Base-by-base conservation (phyloP, 2,329 filamentous ascomycete genomes). In the Aspergillus caelatus region DNA sequence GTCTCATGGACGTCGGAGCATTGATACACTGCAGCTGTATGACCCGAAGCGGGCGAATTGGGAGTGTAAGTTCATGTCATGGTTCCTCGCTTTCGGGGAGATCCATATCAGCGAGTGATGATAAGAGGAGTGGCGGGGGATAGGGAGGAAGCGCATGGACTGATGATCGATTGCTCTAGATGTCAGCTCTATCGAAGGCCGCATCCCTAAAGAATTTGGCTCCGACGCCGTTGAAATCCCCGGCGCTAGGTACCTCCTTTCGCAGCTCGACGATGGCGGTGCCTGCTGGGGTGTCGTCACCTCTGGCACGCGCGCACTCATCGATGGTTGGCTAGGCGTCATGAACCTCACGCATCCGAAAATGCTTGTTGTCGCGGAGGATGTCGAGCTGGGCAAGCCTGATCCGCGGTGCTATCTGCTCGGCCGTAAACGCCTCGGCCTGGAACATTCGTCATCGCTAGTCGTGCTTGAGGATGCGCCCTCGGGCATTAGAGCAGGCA, bases 391-490 rank as follows among this genome's bases (percentile, higher is more conserved):
- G 69, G 91, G 91, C 64, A 94, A 94, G 81, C 91, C 91, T 0
- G 89, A 94, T 76, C 91, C 91, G 30, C 79, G 84, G 16, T 92
- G 91, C 80, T 94, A 94, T 77, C 77, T 83, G 57, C 82, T 93
- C 58, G 91, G 91, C 19, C 86, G 87, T 54, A 81, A 86, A 69
- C 84, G 84, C 66, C 83, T 94, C 19, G 83, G 83, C 0, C 68
- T 83, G 32, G 73, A 75, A 26, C 75, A 82, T 23, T 82, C 80
- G 39, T 78, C 80, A 32, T 84, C 79, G 60, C 78, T 94, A 50
- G 82, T 97, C 61, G 94, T 97, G 56, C 81, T 97, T 43, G 94
- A 97, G 80, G 94, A 97, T 80, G 92, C 92, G 61, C 93, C 94
- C 6, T 92, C 93, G 9, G 94, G 94, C 6, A 92, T 97, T 73